Percentiles rank a stretch among this genome's conserved stretches.
phyloP scores from a whole-genome alignment of 2,329 filamentous ascomycete genomes.

The Pseudocercospora fuligena region DNA sequence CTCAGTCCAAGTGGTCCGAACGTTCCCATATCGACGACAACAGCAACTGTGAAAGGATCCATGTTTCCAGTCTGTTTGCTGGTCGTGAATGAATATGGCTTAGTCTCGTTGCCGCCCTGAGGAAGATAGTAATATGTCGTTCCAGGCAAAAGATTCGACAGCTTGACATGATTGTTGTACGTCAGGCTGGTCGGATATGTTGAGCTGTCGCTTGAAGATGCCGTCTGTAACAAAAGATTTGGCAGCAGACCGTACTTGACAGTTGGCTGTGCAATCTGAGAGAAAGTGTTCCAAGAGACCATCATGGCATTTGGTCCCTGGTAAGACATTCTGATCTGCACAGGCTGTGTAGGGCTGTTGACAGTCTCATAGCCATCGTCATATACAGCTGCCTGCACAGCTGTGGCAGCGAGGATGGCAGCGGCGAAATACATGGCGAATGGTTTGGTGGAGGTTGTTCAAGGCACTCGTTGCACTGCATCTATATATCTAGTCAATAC shows the following conservation, averaged over 20 bases:
- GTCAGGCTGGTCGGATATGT: constrained; percentile 30
- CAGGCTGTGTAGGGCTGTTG: constrained; percentile 11
- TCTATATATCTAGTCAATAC: not conserved
- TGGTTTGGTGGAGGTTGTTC: not conserved
- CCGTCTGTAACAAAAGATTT: constrained; percentile 6
- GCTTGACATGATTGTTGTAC: constrained; percentile 33
- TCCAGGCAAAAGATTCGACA: constrained; percentile 26
- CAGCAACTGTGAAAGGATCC: constrained; percentile 58
- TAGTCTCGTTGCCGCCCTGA: constrained; percentile 13
- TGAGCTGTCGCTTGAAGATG: constrained; percentile 18
- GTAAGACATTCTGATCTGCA: constrained; percentile 21
- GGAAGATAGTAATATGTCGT: constrained; percentile 31
- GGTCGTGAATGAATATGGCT: constrained; percentile 18
- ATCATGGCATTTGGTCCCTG: constrained; percentile 15
- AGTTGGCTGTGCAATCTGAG: constrained; percentile 15
- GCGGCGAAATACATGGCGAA: not conserved
- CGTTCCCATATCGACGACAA: constrained; percentile 56
- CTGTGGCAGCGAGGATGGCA: not conserved
- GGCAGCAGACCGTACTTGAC: constrained; percentile 14
- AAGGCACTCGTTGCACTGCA: not conserved
- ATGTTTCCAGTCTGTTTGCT: constrained; percentile 48
- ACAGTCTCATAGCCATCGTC: constrained; percentile 16
- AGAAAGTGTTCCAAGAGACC: constrained; percentile 21
- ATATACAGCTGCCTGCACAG: constrained; percentile 1
- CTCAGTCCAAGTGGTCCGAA: constrained; percentile 32